Evolutionary conservation across 2,329 filamentous ascomycete species (phyloP).

Genomic region (Corniculantispora saksenae): DNA sequence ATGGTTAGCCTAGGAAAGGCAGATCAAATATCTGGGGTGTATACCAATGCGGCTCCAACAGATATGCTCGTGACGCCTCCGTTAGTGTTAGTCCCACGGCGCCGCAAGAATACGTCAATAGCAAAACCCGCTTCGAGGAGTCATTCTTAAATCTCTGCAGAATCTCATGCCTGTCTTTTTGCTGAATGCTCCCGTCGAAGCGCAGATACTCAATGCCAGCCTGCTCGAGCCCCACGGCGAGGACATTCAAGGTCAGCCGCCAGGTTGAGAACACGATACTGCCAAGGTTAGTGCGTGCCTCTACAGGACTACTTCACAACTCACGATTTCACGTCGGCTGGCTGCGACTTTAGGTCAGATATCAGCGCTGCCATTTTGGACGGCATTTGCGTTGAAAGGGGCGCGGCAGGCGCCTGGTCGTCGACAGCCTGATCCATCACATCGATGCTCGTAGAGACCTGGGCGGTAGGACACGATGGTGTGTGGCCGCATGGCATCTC

Average conservation of each 20-base stretch:
- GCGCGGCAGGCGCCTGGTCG: not conserved
- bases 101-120: conserved; percentile 53
- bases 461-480: conserved; percentile 25
- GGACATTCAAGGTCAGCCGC: conserved; percentile 49
- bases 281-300: not conserved
- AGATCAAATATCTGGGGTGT: not conserved
- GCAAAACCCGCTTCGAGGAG: conserved; percentile 40
- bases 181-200: conserved; percentile 49
- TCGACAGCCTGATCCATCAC: conserved; percentile 26
- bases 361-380: conserved; percentile 39
- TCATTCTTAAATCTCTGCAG: conserved; percentile 43
- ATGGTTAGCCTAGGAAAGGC: not conserved
- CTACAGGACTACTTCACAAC: conserved; percentile 14
- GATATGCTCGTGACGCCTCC: conserved; percentile 46
- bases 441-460: conserved; percentile 27
- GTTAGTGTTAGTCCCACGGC: conserved; percentile 55
- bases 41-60: conserved; percentile 53
- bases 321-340: conserved; percentile 37
- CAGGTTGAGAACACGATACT: conserved; percentile 56
- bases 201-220: conserved; percentile 38
- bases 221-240: conserved; percentile 41
- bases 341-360: conserved; percentile 31
- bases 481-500: conserved; percentile 28
- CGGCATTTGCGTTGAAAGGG: conserved; percentile 19
- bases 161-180: conserved; percentile 41